A percentile compares a stretch with the other conserved stretches of the same genome.
Evolutionary conservation across 1,284 basidiomycete genomes (phyloP).

Genomic region (Cryptococcus jaspeensis): DNA sequence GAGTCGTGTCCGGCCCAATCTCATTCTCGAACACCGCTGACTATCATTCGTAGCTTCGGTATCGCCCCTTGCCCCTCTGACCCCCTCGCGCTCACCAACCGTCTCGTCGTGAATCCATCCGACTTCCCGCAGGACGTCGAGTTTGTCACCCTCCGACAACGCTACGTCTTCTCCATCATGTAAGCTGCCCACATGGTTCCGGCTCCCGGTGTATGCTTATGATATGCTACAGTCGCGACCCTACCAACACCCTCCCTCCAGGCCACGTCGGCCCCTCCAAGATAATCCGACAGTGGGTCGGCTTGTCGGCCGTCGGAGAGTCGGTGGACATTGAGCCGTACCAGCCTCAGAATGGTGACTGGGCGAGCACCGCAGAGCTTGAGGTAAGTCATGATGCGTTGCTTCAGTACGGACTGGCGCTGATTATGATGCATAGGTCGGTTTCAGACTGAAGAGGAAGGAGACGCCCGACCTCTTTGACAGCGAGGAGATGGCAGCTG

Average conservation of each 20-base stretch:
- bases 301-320: constrained; percentile 74
- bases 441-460: constrained; percentile 64
- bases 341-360: constrained; percentile 62
- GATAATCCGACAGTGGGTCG: constrained; percentile 73
- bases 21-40: not conserved
- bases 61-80: constrained; percentile 53
- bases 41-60: constrained; percentile 25
- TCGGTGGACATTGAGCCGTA: constrained; percentile 68
- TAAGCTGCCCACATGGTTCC: constrained; percentile 49
- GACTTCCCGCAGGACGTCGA: constrained; percentile 67
- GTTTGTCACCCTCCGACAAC: constrained; percentile 71
- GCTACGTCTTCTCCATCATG: constrained; percentile 70
- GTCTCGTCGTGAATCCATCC: constrained; percentile 69
- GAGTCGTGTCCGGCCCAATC: constrained; percentile 10
- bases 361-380: constrained; percentile 73
- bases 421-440: constrained; percentile 52
- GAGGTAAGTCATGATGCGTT: constrained; percentile 52
- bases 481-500: constrained; percentile 76
- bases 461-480: constrained; percentile 73
- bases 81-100: constrained; percentile 72
- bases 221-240: constrained; percentile 63
- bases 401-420: not conserved
- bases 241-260: constrained; percentile 64
- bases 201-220: not conserved
- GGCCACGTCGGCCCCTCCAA: constrained; percentile 61